Evolutionary conservation across 139 green algal species (phyloP), one percentile per base, ranked within the genome.

Genomic region (Picochlorum costavermella): DNA sequence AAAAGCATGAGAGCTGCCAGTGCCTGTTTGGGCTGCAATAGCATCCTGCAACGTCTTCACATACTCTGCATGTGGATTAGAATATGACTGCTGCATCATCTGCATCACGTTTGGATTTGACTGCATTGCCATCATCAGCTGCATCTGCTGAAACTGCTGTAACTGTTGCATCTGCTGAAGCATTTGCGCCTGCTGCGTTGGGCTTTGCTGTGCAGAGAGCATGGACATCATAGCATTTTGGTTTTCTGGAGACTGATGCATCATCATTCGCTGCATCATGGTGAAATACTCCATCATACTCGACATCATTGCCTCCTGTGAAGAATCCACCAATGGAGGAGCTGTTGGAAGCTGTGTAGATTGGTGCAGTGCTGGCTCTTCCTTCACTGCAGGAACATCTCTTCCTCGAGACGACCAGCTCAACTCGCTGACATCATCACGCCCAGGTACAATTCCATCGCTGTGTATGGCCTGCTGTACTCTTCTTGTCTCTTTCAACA

Each of bases 231-330:
- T 55, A 5, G 36, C 33, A 56, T n/a, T 5, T 25, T 37, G n/a
- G 12, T 40, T 37, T 23, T 25, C 29, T 26, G 56, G 17, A 12
- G 51, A 20, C 58, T 62, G 58, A 28, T 66, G n/a, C 60, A 66
- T 66, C 14, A 16, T 26, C 14, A 57, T 23, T 6, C 58, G n/a
- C 11, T 64, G 58, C 25, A 59, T 64, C 48, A 30, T 20, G 6
- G 56, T 58, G 23, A 66, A 31, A 14, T 55, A 72, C 53, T 66
- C 66, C 43, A 55, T 37, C 56, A 66, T 40, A 16, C 30, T 53
- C 0, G 46, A 23, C n/a, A 23, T 53, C 46, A 28, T 23, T 6
- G 16, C 16, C 20, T 53, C n/a, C 12, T 53, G 46, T 11, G 16
- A 2, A 13, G 17, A 10, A 3, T 53, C 46, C 14, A 28, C 20